Base-by-base conservation (phyloP, 129 eudicot genomes). In the Dittrichia graveolens region DNA sequence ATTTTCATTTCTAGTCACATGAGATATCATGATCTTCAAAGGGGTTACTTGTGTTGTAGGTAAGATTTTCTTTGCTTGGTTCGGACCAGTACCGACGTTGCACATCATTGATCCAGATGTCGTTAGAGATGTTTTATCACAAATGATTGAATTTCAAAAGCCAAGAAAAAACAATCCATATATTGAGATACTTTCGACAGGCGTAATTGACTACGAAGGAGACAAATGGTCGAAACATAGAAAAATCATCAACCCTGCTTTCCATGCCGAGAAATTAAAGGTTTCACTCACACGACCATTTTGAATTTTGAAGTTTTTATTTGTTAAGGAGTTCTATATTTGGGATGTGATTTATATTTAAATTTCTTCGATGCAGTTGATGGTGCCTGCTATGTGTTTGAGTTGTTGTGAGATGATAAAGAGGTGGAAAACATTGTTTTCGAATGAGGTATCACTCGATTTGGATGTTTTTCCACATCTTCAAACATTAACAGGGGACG, bases 141-240 rank as follows among this genome's bases (percentile, higher is more conserved):
- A 62, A 24, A 74, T 74, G 78, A 62, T 61, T 42, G 78, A 74
- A 42, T 74, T 74, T 74, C 71, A 74, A 18, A 74, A 74, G 71
- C 78, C 78, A 11, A 74, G 47, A 24, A 74, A 74, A 41, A 74
- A 50, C 53, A 74, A 61, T 48, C 71, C 70, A 0, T 74, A 74
- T 53, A 53, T 74, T 18, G 41, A 61, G 42, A 62, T 74, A 42
- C 62, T 74, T 3, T 74, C 78, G 18, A 74, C 78, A 5, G 78
- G 78, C 11, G 69, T 74, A 24, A 74, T 74, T 8, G 78, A 74
- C 3, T 74, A 74, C 13, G 80, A 86, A 37, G 80, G 85, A 48
- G 87, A 80, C 8, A 80, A 83, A 74, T 83, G 85, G 82, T 83
- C 85, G 24, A 81, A 82, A 75, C 82, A 69, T 14, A 70, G 91